These are phyloP conservation scores for Physcomitrium patens DNA, from an alignment of 225 moss, liverwort and hornwort species.

Conservation along the genomic window DNA sequence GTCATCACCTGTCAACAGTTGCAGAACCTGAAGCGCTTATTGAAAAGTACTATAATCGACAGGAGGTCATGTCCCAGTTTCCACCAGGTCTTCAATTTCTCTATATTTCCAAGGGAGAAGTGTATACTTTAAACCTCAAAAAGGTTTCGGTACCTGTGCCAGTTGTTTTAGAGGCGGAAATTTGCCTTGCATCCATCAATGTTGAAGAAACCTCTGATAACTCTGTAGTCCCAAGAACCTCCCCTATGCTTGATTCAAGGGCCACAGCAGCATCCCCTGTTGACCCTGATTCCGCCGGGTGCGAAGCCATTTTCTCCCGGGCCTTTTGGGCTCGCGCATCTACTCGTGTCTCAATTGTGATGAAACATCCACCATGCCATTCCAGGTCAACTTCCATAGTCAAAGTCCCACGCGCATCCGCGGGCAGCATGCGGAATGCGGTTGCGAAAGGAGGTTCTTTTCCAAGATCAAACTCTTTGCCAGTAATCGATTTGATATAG, in stretches of 20 bases:
- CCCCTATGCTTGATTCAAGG: constrained; percentile 53
- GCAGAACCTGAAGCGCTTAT: constrained; percentile 11
- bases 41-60: not conserved
- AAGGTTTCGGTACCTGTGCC: constrained; percentile 58
- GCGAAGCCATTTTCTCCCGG: constrained; percentile 82
- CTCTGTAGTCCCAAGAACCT: constrained; percentile 58
- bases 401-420: constrained; percentile 72
- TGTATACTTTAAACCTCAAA: not conserved
- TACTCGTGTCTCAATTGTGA: constrained; percentile 86
- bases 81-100: no score
- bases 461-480: constrained; percentile 84
- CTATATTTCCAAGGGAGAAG: not conserved
- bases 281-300: constrained; percentile 58
- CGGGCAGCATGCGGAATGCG: constrained; percentile 73
- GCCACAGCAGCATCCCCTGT: constrained; percentile 69
- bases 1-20: constrained; percentile 58
- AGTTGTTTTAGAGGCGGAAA: constrained; percentile 41
- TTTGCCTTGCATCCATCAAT: constrained; percentile 44
- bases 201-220: constrained; percentile 36
- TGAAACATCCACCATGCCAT: constrained; percentile 79
- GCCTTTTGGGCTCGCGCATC: constrained; percentile 85
- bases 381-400: constrained; percentile 85
- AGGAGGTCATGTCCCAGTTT: no score
- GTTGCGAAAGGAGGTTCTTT: constrained; percentile 85
- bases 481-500: constrained; percentile 82